These are phyloP conservation scores for Tuctoria greenei DNA, from an alignment of 176 grass and related monocot genomes.

Conservation along the genomic window DNA sequence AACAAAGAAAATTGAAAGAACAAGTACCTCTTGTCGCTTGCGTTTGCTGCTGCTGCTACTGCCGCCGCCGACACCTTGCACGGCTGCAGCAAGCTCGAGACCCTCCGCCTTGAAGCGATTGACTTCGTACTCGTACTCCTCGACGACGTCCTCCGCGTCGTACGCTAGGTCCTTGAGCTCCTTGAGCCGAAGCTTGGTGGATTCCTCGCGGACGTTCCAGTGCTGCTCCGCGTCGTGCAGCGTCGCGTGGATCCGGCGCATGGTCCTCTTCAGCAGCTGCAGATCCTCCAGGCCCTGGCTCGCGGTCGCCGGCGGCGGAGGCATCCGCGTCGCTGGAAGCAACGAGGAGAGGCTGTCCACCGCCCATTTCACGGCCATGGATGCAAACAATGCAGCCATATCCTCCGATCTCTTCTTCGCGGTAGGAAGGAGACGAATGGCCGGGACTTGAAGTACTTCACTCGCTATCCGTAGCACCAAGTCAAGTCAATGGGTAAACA, in stretches of 20 bases:
- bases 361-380: conserved; percentile 7
- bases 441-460: too few relatives aligned
- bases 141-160: conserved; percentile 12
- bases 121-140: conserved; percentile 18
- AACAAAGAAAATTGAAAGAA: too few relatives aligned
- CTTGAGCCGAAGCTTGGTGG: conserved; percentile 11
- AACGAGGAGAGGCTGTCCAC: background rate
- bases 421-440: too few relatives aligned
- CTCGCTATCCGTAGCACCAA: too few relatives aligned
- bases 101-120: background rate
- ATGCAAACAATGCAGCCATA: background rate
- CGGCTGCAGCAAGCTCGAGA: too few relatives aligned
- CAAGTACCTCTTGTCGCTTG: background rate
- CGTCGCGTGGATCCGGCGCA: background rate
- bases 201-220: background rate
- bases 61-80: too few relatives aligned
- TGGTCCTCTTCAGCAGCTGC: background rate
- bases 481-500: too few relatives aligned
- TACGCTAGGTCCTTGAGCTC: conserved; percentile 10
- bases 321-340: background rate
- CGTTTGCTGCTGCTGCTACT: background rate
- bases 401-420: too few relatives aligned
- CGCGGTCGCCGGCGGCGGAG: background rate
- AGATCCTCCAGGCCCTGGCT: background rate
- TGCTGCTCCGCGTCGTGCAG: conserved; percentile 7